phyloP scores from a whole-genome alignment of 1,284 basidiomycete genomes.

The Sanghuangporus sanghuang region DNA sequence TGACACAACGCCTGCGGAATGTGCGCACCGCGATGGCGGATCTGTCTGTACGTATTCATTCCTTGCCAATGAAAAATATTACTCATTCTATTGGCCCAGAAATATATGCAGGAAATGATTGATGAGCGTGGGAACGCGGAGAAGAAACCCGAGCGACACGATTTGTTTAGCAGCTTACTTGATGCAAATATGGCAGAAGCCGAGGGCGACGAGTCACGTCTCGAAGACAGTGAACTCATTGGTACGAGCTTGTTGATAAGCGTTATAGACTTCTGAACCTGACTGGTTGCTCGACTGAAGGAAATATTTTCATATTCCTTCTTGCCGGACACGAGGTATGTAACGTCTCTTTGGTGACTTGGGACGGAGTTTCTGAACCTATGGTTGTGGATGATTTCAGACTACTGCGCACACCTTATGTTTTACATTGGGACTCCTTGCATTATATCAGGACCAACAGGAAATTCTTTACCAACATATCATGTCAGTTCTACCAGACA shows the following conservation, averaged over 20 bases:
- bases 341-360: not conserved
- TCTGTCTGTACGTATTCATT: constrained; percentile 2
- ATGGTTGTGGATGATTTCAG: not conserved
- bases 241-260: not conserved
- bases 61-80: not conserved
- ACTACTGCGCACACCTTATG: constrained; percentile 37
- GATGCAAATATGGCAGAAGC: constrained; percentile 17
- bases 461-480: constrained; percentile 37
- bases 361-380: not conserved
- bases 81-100: not conserved
- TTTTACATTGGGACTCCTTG: constrained; percentile 38
- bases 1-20: constrained; percentile 7
- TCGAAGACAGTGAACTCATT: constrained; percentile 18
- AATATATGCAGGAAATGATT: constrained; percentile 22
- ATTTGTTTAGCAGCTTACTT: constrained; percentile 18
- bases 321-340: constrained; percentile 21
- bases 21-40: constrained; percentile 10
- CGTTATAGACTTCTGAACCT: not conserved
- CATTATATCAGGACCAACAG: constrained; percentile 41
- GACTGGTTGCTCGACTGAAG: not conserved
- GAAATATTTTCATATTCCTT: constrained; percentile 20
- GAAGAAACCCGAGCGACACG: constrained; percentile 13
- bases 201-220: constrained; percentile 1
- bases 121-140: constrained; percentile 11
- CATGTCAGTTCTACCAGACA: constrained; percentile 30